Evolutionary conservation across 441 rosid species (phyloP).

Genomic region (Pelargonium cotyledonis): DNA sequence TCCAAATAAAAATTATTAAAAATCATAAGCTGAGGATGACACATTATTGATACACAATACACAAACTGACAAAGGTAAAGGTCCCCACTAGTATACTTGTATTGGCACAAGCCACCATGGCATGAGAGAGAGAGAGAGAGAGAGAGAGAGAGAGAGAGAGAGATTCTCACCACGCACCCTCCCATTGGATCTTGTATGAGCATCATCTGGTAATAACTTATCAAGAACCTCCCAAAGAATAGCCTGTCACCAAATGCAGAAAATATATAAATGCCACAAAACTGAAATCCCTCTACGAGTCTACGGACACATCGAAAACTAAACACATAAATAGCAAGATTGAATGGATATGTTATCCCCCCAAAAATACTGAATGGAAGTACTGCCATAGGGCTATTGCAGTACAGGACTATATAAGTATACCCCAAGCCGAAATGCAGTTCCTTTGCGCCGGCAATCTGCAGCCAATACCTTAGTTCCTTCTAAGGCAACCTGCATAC

Average conservation of each 20-base stretch:
- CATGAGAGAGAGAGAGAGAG: too few relatives aligned
- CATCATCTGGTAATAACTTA: conserved; percentile 70
- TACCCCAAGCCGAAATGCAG: conserved; percentile 97
- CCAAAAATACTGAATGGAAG: background rate
- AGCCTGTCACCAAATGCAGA: conserved; percentile 42
- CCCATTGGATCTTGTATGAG: conserved; percentile 69
- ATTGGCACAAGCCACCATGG: too few relatives aligned
- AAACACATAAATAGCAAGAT: too few relatives aligned
- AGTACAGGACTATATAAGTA: conserved; percentile 12
- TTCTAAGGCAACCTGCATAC: conserved; percentile 62
- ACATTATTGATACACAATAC: too few relatives aligned
- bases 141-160: too few relatives aligned
- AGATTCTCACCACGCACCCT: conserved; percentile 79
- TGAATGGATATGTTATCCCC: background rate
- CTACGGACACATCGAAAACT: background rate
- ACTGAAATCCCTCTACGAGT: background rate
- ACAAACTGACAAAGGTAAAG: too few relatives aligned
- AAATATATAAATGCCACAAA: background rate
- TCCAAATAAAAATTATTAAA: too few relatives aligned
- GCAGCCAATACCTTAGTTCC: conserved; percentile 70
- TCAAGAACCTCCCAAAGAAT: conserved; percentile 70
- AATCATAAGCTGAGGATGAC: too few relatives aligned
- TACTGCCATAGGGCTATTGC: background rate
- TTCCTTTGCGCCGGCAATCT: conserved; percentile 74
- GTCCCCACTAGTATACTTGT: too few relatives aligned